A percentile compares a stretch with the other conserved stretches of the same genome.
Evolutionary conservation across 2,329 filamentous ascomycete species (phyloP).

Genomic region (Ophiocordyceps unilateralis): DNA sequence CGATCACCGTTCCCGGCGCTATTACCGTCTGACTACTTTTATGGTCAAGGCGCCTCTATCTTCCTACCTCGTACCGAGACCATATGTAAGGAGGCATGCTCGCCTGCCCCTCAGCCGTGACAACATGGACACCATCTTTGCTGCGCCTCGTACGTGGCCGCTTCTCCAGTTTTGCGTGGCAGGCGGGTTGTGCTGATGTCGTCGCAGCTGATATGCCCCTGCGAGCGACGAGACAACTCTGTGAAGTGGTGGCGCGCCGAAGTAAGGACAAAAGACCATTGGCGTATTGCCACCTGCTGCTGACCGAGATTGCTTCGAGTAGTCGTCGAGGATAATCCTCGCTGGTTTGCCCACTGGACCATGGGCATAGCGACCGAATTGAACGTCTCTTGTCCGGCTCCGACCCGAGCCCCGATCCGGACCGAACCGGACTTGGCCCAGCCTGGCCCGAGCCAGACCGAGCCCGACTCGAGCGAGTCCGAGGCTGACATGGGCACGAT

Average conservation of each 20-base stretch:
- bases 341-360: neutral
- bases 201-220: neutral
- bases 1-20: neutral
- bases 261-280: neutral
- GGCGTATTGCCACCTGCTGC: neutral
- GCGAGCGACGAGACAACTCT: neutral
- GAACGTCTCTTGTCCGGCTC: too few species aligned
- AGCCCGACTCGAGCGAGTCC: too few species aligned
- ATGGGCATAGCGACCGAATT: too few species aligned
- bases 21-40: neutral
- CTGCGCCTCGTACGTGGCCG: neutral
- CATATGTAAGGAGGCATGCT: neutral
- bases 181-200: neutral
- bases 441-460: too few species aligned
- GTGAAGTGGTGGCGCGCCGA: neutral
- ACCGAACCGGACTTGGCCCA: too few species aligned
- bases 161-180: too few species aligned
- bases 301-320: neutral
- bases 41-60: neutral
- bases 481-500: too few species aligned
- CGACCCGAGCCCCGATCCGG: too few species aligned
- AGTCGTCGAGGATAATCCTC: neutral
- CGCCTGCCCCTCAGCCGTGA: neutral
- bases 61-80: neutral
- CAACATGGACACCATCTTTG: neutral